Percentiles rank a stretch among this genome's conserved stretches.
These are phyloP conservation scores for Colletotrichum zoysiae DNA, from an alignment of 2,329 filamentous ascomycete species.

Conservation along the genomic window DNA sequence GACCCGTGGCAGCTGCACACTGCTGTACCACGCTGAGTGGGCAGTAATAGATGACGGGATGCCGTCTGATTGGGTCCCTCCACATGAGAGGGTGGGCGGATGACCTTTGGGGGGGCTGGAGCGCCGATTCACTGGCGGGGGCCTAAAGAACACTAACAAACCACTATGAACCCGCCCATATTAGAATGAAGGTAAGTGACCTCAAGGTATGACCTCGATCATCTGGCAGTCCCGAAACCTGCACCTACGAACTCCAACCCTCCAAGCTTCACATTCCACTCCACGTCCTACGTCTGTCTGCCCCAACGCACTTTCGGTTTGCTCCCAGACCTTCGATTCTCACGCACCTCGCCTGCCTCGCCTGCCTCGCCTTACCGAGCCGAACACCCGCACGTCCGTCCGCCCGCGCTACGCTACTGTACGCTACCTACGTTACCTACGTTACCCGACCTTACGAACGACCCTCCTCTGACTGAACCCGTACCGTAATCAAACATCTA, in stretches of 20 bases:
- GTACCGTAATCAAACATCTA: constrained; percentile 37
- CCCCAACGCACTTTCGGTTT: constrained; percentile 19
- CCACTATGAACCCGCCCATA: constrained; percentile 1
- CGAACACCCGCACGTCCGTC: constrained; percentile 14
- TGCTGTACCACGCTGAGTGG: constrained; percentile 32
- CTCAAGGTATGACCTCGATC: not conserved
- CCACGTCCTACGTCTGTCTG: not conserved
- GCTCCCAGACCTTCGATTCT: constrained; percentile 35
- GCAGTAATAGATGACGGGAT: constrained; percentile 31
- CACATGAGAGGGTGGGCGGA: constrained; percentile 26
- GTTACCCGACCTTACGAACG: constrained; percentile 2
- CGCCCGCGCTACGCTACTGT: constrained; percentile 22
- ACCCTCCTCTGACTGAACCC: constrained; percentile 14
- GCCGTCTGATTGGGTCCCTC: constrained; percentile 31
- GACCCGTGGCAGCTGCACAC: constrained; percentile 31
- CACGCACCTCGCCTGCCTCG: constrained; percentile 19
- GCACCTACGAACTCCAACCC: constrained; percentile 29
- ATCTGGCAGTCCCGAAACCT: constrained; percentile 34
- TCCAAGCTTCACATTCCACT: constrained; percentile 39
- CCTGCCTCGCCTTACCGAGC: constrained; percentile 14
- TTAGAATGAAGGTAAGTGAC: too few relatives aligned
- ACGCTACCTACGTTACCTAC: constrained; percentile 5
- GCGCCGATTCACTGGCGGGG: constrained; percentile 14
- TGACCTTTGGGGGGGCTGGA: constrained; percentile 35
- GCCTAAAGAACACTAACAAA: constrained; percentile 21